Conservation (phyloP, 1,139 yeast species). For the Kurtzmaniella quercitrusa region DNA sequence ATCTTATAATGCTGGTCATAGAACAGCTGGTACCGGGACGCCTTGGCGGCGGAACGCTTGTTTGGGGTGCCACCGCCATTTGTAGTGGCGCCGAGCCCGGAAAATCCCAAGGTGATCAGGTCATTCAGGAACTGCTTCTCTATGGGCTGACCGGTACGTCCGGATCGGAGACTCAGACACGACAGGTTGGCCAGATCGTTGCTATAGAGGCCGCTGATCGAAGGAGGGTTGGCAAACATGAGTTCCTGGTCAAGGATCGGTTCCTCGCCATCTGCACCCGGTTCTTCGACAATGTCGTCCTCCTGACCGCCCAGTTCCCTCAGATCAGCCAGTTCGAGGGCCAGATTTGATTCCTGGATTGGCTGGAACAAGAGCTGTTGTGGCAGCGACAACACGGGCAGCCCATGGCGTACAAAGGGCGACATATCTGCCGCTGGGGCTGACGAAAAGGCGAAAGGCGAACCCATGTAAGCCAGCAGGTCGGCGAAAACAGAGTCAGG, state of each 20-base stretch:
- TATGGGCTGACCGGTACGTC: slow-evolving; percentile 10
- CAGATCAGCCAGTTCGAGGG: not conserved
- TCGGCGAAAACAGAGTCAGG: not conserved
- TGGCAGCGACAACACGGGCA: not conserved
- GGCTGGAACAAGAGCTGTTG: slow-evolving; percentile 1
- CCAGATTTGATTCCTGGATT: not conserved
- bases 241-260: slow-evolving; percentile 8
- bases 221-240: slow-evolving; percentile 21
- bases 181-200: slow-evolving; percentile 34
- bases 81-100: slow-evolving; percentile 5
- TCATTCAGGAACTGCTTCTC: slow-evolving; percentile 32
- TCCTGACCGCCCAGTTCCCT: not conserved
- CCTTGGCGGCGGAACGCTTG: slow-evolving; percentile 43
- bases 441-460: not conserved
- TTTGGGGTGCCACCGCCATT: slow-evolving; percentile 23
- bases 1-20: slow-evolving; percentile 45
- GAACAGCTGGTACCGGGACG: slow-evolving; percentile 46
- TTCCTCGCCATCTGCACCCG: slow-evolving; percentile 13
- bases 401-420: not conserved
- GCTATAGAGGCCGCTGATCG: slow-evolving; percentile 21
- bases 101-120: slow-evolving; percentile 3
- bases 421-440: not conserved
- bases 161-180: slow-evolving; percentile 23
- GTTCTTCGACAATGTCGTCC: slow-evolving; percentile 8
- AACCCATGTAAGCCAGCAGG: not conserved